Conservation (phyloP, 345 rosid genomes). For the Erysimum cheiranthoides region DNA sequence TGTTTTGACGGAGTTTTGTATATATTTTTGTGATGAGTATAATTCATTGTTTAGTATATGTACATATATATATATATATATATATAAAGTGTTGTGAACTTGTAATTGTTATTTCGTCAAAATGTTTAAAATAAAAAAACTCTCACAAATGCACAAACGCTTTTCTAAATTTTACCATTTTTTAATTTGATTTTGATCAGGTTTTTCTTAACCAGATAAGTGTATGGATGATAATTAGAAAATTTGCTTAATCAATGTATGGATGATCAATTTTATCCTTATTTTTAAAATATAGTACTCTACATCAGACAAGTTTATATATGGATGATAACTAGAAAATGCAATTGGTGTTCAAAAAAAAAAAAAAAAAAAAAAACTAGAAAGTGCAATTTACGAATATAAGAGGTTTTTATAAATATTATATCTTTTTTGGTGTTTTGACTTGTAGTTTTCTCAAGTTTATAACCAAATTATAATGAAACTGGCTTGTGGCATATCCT, state of each 20-base stretch:
- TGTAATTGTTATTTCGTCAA: neutral
- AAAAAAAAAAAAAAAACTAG: no score
- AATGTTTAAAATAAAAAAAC: neutral
- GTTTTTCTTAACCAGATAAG: neutral
- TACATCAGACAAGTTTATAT: neutral
- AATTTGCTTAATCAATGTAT: neutral
- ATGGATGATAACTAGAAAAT: neutral
- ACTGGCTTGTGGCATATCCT: neutral
- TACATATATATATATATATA: neutral
- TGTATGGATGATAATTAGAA: neutral
- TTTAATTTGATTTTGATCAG: neutral
- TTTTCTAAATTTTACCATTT: neutral
- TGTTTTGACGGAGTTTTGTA: neutral
- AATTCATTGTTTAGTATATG: neutral
- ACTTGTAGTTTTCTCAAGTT: neutral
- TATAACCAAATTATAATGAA: neutral
- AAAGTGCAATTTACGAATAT: neutral
- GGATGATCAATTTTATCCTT: no score
- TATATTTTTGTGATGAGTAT: conserved; percentile 14
- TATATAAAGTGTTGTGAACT: neutral
- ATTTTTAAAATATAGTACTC: no score
- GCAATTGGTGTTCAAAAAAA: no score
- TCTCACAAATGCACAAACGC: neutral
- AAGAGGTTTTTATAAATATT: no score
- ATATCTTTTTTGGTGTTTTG: neutral